phyloP scores from a whole-genome alignment of 768 basidiomycete genomes.

The Phanerodontia chrysosporium region DNA sequence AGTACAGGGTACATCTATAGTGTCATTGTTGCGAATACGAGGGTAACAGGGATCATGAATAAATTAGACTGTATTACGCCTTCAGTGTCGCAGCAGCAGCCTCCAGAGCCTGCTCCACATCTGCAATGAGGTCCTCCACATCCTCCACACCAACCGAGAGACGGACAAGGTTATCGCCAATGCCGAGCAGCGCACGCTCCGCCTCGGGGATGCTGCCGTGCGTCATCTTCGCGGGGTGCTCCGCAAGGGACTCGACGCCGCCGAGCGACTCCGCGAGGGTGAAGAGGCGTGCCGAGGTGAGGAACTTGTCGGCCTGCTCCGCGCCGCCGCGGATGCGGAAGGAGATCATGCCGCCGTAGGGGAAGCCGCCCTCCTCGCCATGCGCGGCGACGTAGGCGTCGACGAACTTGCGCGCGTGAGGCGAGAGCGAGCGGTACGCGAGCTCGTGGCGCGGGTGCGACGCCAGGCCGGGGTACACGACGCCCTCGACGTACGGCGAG shows the following conservation, averaged over 20 bases:
- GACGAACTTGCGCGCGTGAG: constrained; percentile 67
- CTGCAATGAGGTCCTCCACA: constrained; percentile 69
- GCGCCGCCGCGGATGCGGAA: constrained; percentile 55
- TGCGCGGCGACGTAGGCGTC: constrained; percentile 28
- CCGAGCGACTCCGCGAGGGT: constrained; percentile 86
- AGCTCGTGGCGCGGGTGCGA: constrained; percentile 61
- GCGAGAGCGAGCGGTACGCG: constrained; percentile 59
- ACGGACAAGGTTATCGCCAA: constrained; percentile 72
- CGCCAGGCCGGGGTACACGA: constrained; percentile 82
- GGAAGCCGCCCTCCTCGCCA: constrained; percentile 55
- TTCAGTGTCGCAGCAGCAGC: constrained; percentile 24
- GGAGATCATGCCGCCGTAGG: constrained; percentile 87
- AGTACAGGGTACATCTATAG: not conserved
- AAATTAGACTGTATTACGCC: not conserved
- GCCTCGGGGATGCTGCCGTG: constrained; percentile 71
- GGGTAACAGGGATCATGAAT: not conserved
- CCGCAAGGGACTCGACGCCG: constrained; percentile 88
- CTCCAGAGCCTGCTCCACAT: constrained; percentile 64
- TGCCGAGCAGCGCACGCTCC: constrained; percentile 68
- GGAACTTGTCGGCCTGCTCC: constrained; percentile 58
- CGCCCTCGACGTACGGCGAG: constrained; percentile 63
- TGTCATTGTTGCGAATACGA: not conserved
- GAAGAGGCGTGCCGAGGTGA: constrained; percentile 63
- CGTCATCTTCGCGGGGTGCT: constrained; percentile 86
- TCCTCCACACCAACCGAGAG: constrained; percentile 91